phyloP scores from a whole-genome alignment of 2,329 filamentous ascomycete genomes.

The Fusarium sororula region DNA sequence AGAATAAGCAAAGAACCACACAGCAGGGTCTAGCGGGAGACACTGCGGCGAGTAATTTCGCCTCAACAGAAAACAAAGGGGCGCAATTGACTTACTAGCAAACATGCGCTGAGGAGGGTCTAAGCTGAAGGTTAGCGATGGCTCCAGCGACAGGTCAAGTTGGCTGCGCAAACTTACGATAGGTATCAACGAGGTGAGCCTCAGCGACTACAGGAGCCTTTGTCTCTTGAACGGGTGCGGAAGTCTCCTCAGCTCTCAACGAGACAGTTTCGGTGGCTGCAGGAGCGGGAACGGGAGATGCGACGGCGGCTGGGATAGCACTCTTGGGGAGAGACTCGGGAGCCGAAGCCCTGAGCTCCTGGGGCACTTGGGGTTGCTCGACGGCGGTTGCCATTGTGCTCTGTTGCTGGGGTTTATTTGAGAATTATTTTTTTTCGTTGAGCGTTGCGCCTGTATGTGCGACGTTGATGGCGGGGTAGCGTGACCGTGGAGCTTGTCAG shows the following conservation, averaged over 20 bases:
- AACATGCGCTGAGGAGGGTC: constrained; percentile 74
- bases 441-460: constrained; percentile 30
- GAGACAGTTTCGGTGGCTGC: constrained; percentile 23
- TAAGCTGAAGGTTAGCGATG: constrained; percentile 45
- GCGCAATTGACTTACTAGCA: constrained; percentile 61
- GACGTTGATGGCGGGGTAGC: constrained; percentile 42
- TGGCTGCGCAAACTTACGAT: constrained; percentile 58
- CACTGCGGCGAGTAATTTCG: constrained; percentile 4
- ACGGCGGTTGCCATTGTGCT: constrained; percentile 40
- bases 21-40: background rate
- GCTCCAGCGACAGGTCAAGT: background rate
- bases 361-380: constrained; percentile 34
- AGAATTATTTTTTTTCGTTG: constrained; percentile 30
- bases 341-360: constrained; percentile 24
- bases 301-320: constrained; percentile 20
- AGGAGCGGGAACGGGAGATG: constrained; percentile 24
- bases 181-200: constrained; percentile 81
- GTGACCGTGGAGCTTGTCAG: constrained; percentile 42
- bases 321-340: constrained; percentile 25
- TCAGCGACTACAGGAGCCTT: constrained; percentile 73
- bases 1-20: constrained; percentile 16
- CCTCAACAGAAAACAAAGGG: constrained; percentile 13
- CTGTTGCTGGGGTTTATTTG: constrained; percentile 18
- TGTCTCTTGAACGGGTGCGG: constrained; percentile 15
- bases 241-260: constrained; percentile 11